Evolutionary conservation across 2,329 filamentous ascomycete species (phyloP).

Genomic region (Exophiala sp.): DNA sequence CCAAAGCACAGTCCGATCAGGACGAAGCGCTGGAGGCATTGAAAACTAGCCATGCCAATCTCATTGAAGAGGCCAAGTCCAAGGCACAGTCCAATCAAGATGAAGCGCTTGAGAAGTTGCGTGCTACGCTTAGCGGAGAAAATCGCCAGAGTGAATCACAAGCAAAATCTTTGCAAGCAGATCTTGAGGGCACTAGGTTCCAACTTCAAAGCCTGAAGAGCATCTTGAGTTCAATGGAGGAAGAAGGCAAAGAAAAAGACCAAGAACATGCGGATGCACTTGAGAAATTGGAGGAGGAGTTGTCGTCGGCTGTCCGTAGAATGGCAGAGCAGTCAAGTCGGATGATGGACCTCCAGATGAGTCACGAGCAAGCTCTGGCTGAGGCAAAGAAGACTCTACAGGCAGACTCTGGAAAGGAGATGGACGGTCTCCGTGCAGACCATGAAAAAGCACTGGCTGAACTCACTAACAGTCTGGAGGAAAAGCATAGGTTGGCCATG

Average conservation of each 20-base stretch:
- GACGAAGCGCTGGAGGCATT: conserved; percentile 11
- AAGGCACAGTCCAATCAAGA: conserved; percentile 6
- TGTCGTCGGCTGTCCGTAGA: conserved; percentile 18
- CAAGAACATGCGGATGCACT: conserved; percentile 13
- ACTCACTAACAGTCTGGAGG: conserved; percentile 11
- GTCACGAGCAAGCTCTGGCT: conserved; percentile 18
- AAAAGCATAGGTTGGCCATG: conserved; percentile 15
- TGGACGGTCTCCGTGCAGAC: conserved; percentile 13
- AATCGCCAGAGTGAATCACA: conserved; percentile 36
- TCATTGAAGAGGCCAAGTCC: conserved; percentile 12
- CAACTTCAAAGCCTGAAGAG: conserved; percentile 23
- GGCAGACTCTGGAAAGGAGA: conserved; percentile 7
- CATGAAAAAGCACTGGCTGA: conserved; percentile 17
- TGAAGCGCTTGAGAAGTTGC: conserved; percentile 13
- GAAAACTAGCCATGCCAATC: conserved; percentile 13
- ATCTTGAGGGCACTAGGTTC: conserved; percentile 18
- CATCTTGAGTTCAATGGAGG: conserved; percentile 18
- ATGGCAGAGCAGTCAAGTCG: conserved; percentile 14
- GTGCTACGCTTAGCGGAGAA: conserved; percentile 30
- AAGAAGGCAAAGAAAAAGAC: conserved; percentile 15
- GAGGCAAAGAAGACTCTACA: conserved; percentile 13
- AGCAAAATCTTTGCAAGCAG: conserved; percentile 33
- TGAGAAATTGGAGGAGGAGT: conserved; percentile 18
- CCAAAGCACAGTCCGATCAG: conserved; percentile 4
- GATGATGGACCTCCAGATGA: conserved; percentile 18